Base-by-base conservation (phyloP, 371 early-diverging fungal genomes). In the Mucor racemosus region DNA sequence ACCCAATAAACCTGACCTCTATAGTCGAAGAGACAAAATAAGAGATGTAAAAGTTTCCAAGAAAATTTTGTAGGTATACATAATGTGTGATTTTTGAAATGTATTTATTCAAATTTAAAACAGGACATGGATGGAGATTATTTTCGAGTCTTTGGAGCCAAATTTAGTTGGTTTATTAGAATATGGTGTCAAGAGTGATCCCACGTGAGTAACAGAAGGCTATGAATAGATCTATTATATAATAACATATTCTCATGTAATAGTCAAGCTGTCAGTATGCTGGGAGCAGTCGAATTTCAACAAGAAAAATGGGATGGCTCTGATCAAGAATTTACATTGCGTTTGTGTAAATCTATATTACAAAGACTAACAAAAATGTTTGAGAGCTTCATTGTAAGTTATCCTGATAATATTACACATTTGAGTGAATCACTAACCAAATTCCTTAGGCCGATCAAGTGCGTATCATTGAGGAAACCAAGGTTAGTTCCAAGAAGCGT, bases 391-490 rank as follows among this genome's bases (percentile, higher is more conserved):
- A 80, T 95, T 58, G 90, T 89, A 78, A 63, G 81, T 64, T 17
- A n/a, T 5, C 11, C 35, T 8, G 26, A 3, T 1, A 11, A 5
- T 38, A 40, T 41, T 10, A 26, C 1, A 31, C 41, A 42, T 36
- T 36, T 7, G n/a, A 38, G 14, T 9, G 3, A 5, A 26, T 4
- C 5, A 34, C 34, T 41, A 3, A 64, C 44, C 7, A 4, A 13
- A 26, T 15, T 10, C 39, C 39, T 0, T 67, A 90, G 89, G 88
- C 90, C 11, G 97, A 96, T 41, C 97, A 97, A 77, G 79, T 96
- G 39, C 89, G 89, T 65, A 84, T 88, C 17, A 95, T 98, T 66
- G 97, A 98, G 58, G 96, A 96, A 26, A 94, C 93, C 6, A 94
- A 96, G 73, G 88, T 95, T 53, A 92, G 88, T 34, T 85, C 90